Conservation (phyloP, 305 asterid species). For the Fraxinus xanthoxyloides region DNA sequence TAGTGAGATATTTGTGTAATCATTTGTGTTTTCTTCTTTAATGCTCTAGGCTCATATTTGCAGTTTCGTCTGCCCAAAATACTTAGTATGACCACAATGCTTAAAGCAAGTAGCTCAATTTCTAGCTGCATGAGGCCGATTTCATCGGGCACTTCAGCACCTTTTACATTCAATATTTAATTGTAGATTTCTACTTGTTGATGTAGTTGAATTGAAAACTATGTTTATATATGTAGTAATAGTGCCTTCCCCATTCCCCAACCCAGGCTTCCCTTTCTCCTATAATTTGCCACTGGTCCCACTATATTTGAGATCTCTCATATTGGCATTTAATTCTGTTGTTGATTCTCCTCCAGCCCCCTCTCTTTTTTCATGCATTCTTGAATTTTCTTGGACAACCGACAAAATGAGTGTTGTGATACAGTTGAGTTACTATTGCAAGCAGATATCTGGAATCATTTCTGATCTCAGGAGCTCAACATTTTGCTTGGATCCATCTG, state of each 20-base stretch:
- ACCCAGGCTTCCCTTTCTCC: neutral
- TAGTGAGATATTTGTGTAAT: neutral
- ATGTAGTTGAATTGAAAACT: neutral
- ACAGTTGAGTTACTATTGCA: slow-evolving; percentile 14
- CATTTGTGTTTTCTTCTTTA: neutral
- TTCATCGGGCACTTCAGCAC: neutral
- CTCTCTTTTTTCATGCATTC: neutral
- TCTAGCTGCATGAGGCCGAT: neutral
- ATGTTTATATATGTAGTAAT: neutral
- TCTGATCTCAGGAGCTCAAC: slow-evolving; percentile 50
- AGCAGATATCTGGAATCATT: slow-evolving; percentile 64
- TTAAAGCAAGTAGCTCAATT: neutral
- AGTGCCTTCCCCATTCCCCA: neutral
- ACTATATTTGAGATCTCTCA: neutral
- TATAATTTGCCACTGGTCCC: neutral
- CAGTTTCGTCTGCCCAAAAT: neutral
- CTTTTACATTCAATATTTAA: neutral
- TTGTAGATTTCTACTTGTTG: neutral
- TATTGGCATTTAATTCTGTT: neutral
- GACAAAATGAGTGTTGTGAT: slow-evolving; percentile 1
- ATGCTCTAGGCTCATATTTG: neutral
- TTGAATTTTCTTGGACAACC: neutral
- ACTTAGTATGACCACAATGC: neutral
- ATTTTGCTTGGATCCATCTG: slow-evolving; percentile 67
- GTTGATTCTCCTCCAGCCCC: neutral